These are phyloP conservation scores for Phylloporus sp. DNA, from an alignment of 1,284 basidiomycete species.

Conservation along the genomic window DNA sequence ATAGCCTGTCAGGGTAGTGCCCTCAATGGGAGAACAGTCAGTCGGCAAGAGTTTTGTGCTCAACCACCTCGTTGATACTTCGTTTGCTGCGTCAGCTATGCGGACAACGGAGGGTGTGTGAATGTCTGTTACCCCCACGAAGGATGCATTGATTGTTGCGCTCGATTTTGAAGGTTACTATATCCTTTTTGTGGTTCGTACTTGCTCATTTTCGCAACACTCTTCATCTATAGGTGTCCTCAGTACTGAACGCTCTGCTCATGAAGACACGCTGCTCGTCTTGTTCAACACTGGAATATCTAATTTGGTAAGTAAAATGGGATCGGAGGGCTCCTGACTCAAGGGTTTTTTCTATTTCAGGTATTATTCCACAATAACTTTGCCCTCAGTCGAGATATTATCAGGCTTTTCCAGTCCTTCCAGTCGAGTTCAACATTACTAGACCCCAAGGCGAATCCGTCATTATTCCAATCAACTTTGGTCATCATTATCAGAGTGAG, in stretches of 20 bases:
- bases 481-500: conserved; percentile 69
- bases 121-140: conserved; percentile 72
- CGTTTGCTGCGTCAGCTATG: conserved; percentile 74
- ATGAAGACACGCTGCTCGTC: conserved; percentile 69
- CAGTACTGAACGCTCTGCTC: conserved; percentile 67
- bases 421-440: conserved; percentile 67
- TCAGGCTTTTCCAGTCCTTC: conserved; percentile 69
- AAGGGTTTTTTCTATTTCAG: conserved; percentile 35
- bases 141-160: conserved; percentile 61
- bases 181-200: background rate
- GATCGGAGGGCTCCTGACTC: background rate
- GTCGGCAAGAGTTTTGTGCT: conserved; percentile 70
- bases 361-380: conserved; percentile 74
- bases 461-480: conserved; percentile 65
- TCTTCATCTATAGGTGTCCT: conserved; percentile 56
- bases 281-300: conserved; percentile 72
- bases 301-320: conserved; percentile 47
- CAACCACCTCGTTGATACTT: conserved; percentile 70
- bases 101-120: conserved; percentile 72
- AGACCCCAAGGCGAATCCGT: conserved; percentile 64
- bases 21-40: conserved; percentile 74
- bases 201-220: background rate
- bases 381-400: conserved; percentile 64
- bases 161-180: conserved; percentile 67
- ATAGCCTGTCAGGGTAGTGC: conserved; percentile 69